phyloP scores from a whole-genome alignment of 495 filamentous ascomycete species.

The Hypoxylon cercidicola region DNA sequence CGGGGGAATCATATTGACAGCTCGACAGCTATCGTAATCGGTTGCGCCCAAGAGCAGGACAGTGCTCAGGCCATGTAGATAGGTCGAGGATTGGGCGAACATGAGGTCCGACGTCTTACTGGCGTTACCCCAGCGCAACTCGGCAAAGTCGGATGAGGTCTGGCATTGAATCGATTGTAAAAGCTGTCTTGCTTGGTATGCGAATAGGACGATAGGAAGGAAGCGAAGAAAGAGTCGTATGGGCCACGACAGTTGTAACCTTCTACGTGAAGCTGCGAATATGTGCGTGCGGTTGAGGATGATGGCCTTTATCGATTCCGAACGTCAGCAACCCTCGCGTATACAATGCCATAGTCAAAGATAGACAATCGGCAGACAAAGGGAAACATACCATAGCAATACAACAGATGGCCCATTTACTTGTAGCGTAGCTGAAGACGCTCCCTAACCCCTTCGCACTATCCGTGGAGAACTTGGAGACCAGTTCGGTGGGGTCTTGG shows the following conservation, averaged over 20 bases:
- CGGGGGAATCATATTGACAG: slow-evolving; percentile 73
- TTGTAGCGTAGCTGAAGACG: slow-evolving; percentile 90
- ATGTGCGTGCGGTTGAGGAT: slow-evolving; percentile 92
- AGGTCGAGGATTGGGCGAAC: slow-evolving; percentile 75
- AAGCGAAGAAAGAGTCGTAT: slow-evolving; percentile 78
- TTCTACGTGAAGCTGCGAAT: slow-evolving; percentile 86
- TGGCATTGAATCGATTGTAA: slow-evolving; percentile 93
- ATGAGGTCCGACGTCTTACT: slow-evolving; percentile 74
- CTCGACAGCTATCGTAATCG: slow-evolving; percentile 75
- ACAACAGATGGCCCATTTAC: slow-evolving; percentile 91
- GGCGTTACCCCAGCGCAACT: slow-evolving; percentile 77
- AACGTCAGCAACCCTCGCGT: slow-evolving; percentile 46
- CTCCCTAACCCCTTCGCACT: slow-evolving; percentile 73
- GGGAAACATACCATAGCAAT: slow-evolving; percentile 66
- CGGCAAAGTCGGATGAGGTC: slow-evolving; percentile 79
- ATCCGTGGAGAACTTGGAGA: slow-evolving; percentile 62
- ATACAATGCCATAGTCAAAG: slow-evolving; percentile 18
- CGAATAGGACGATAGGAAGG: slow-evolving; percentile 78
- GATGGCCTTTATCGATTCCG: slow-evolving; percentile 61
- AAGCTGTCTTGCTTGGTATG: slow-evolving; percentile 71
- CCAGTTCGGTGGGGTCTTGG: slow-evolving; percentile 52
- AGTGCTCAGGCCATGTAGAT: slow-evolving; percentile 75
- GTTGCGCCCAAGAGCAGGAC: slow-evolving; percentile 72
- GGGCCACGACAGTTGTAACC: slow-evolving; percentile 75
- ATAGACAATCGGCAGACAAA: neutral